Evolutionary conservation across 495 filamentous ascomycete genomes (phyloP).

Genomic region (Terfezia claveryi): DNA sequence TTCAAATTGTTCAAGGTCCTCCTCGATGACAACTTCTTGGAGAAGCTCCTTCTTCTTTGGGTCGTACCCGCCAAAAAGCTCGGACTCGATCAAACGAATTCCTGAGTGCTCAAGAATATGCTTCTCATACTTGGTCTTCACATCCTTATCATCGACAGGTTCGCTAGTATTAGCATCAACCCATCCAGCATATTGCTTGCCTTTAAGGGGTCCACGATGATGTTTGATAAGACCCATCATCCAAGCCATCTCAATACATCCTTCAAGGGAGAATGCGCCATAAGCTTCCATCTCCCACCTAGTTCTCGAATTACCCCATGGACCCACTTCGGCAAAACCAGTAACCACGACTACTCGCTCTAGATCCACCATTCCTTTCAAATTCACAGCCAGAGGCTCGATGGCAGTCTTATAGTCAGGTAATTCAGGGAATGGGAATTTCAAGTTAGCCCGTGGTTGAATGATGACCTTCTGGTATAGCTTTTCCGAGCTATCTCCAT

Average conservation of each 20-base stretch:
- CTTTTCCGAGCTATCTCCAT: constrained; percentile 74
- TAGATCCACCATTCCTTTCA: constrained; percentile 95
- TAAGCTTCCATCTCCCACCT: constrained; percentile 98
- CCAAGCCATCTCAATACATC: constrained; percentile 98
- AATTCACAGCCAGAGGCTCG: constrained; percentile 59
- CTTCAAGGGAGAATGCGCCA: constrained; percentile 90
- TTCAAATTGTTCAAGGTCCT: constrained; percentile 93
- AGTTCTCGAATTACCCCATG: constrained; percentile 94
- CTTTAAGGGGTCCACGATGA: constrained; percentile 94
- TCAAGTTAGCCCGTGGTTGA: constrained; percentile 90
- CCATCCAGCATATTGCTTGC: constrained; percentile 91
- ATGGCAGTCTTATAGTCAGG: constrained; percentile 84
- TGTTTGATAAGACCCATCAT: constrained; percentile 99
- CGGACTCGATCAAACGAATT: constrained; percentile 93
- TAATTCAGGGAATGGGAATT: constrained; percentile 74
- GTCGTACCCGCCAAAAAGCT: constrained; percentile 92
- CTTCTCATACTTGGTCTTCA: constrained; percentile 93
- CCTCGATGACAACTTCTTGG: constrained; percentile 89
- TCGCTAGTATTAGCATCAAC: constrained; percentile 85
- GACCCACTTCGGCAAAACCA: constrained; percentile 87
- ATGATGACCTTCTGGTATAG: constrained; percentile 87
- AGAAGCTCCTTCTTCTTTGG: constrained; percentile 96
- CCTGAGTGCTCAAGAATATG: constrained; percentile 88
- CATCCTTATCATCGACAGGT: constrained; percentile 91
- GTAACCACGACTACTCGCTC: constrained; percentile 96